Percentiles rank a stretch among this genome's conserved stretches.
Evolutionary conservation across 2,329 filamentous ascomycete genomes (phyloP).

Genomic region (Apiospora marii): DNA sequence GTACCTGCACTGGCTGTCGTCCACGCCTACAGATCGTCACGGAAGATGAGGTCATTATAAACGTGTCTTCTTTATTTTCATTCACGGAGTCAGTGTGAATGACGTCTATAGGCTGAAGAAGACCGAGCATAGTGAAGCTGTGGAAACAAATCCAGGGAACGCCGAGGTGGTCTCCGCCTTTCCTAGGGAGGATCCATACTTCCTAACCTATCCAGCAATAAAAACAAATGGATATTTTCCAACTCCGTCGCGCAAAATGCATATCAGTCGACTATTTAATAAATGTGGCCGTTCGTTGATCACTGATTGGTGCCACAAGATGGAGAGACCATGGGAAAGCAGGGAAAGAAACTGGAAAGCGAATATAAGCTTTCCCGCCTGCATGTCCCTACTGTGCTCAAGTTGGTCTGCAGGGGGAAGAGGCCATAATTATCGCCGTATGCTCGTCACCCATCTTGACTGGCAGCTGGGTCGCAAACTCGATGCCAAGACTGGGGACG

Average conservation of each 20-base stretch:
- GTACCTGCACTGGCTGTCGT: not conserved
- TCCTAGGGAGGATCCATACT: slow-evolving; percentile 7
- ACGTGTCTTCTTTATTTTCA: not conserved
- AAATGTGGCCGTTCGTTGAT: not conserved
- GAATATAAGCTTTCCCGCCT: not conserved
- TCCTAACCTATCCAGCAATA: not conserved
- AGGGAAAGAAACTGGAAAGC: slow-evolving; percentile 1
- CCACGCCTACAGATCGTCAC: too few species aligned
- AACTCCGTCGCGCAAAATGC: slow-evolving; percentile 16
- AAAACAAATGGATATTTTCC: slow-evolving; percentile 24
- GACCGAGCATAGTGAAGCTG: not conserved
- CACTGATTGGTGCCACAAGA: not conserved
- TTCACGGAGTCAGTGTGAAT: not conserved
- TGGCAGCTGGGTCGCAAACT: not conserved
- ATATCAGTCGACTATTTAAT: slow-evolving; percentile 13
- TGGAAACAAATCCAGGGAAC: slow-evolving; percentile 9
- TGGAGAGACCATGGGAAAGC: not conserved
- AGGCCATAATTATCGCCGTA: not conserved
- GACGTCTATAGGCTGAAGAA: not conserved
- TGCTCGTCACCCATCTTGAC: not conserved
- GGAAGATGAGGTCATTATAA: not conserved
- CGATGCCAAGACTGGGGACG: slow-evolving; percentile 1
- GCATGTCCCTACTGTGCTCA: not conserved
- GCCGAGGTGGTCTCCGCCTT: slow-evolving; percentile 3
- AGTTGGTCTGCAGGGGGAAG: not conserved